Conservation (phyloP, 768 basidiomycete species). For the Candolleomyces eurysporus region DNA sequence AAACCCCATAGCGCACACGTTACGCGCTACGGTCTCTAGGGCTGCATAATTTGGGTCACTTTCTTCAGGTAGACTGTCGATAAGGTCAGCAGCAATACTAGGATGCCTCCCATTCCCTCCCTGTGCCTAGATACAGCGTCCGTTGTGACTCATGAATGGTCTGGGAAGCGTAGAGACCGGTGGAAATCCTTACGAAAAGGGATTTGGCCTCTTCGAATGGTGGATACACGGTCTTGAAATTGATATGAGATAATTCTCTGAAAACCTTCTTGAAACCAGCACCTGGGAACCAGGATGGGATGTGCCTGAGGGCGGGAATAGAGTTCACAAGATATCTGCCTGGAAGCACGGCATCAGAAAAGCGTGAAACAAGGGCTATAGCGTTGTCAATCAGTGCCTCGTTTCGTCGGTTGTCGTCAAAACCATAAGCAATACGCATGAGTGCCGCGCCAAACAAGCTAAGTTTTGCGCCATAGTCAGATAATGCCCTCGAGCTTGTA, state of each 20-base stretch:
- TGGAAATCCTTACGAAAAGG: constrained; percentile 26
- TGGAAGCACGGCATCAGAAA: constrained; percentile 20
- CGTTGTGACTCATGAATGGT: background rate
- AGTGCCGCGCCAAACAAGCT: constrained; percentile 1
- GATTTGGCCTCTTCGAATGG: constrained; percentile 34
- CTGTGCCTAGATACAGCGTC: background rate
- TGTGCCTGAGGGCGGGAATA: constrained; percentile 22
- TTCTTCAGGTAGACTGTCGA: background rate
- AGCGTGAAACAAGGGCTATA: constrained; percentile 20
- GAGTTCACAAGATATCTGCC: constrained; percentile 29
- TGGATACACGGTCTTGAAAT: constrained; percentile 32
- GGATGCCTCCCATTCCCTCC: background rate
- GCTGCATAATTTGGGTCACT: background rate
- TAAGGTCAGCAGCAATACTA: constrained; percentile 1
- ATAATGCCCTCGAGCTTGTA: background rate
- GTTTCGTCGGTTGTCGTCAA: background rate
- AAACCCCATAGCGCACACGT: constrained; percentile 22
- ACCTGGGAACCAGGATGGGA: constrained; percentile 43
- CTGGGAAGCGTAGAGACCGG: background rate
- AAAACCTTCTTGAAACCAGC: constrained; percentile 42
- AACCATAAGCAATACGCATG: constrained; percentile 11
- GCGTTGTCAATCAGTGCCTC: constrained; percentile 20
- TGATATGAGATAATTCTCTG: constrained; percentile 25
- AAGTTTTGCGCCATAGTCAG: too few species aligned
- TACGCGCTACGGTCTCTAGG: constrained; percentile 19